Conservation (phyloP, 2,329 filamentous ascomycete species). For the Penicillium sp. region DNA sequence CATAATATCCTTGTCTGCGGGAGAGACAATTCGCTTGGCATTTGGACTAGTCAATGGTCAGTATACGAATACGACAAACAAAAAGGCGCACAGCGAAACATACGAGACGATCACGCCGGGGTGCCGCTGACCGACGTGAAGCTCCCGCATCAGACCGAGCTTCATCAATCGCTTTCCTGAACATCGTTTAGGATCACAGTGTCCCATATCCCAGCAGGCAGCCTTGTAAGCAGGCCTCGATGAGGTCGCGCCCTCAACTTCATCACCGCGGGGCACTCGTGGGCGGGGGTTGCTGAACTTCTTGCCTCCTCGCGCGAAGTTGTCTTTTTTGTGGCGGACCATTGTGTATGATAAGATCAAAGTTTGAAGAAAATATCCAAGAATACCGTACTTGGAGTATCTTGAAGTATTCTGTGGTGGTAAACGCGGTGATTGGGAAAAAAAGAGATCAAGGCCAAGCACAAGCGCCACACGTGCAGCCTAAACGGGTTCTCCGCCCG, state of each 20-base stretch:
- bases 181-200: slow-evolving; percentile 94
- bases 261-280: slow-evolving; percentile 40
- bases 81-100: slow-evolving; percentile 13
- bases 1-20: slow-evolving; percentile 70
- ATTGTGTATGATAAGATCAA: slow-evolving; percentile 40
- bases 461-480: slow-evolving; percentile 24
- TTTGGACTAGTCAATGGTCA: slow-evolving; percentile 53
- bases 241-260: slow-evolving; percentile 26
- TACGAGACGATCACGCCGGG: slow-evolving; percentile 81
- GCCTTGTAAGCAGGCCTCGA: slow-evolving; percentile 62
- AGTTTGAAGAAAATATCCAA: neutral
- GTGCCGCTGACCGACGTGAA: slow-evolving; percentile 85
- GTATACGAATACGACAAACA: slow-evolving; percentile 1
- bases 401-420: neutral
- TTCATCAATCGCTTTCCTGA: slow-evolving; percentile 92
- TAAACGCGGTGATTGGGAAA: slow-evolving; percentile 7
- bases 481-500: slow-evolving; percentile 17
- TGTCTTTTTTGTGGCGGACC: slow-evolving; percentile 95
- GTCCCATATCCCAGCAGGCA: slow-evolving; percentile 93
- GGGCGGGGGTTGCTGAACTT: slow-evolving; percentile 56
- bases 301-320: slow-evolving; percentile 61
- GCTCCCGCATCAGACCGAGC: slow-evolving; percentile 82
- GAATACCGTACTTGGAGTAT: neutral
- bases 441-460: slow-evolving; percentile 11
- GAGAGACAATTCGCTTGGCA: slow-evolving; percentile 73